Percentiles rank a stretch among this genome's conserved stretches.
phyloP scores from a whole-genome alignment of 192 early-diverging fungal species.

The Coemansia sp. region DNA sequence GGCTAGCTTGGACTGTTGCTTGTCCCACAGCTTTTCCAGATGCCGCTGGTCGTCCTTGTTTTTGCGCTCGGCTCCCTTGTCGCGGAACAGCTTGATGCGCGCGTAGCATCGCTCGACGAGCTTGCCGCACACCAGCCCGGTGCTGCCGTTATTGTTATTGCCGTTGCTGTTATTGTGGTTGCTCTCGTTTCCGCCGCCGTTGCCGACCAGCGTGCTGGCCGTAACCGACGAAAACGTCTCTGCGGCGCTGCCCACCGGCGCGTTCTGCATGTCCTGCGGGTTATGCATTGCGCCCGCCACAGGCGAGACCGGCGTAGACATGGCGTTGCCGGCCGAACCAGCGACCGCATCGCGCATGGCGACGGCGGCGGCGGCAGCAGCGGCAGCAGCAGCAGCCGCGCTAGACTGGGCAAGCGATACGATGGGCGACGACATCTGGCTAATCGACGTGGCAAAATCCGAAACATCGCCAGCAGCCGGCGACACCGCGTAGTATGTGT shows the following conservation, averaged over 20 bases:
- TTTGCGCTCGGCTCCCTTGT: conserved; percentile 78
- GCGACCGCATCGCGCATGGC: not conserved
- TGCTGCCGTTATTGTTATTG: not conserved
- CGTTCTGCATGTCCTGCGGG: conserved; percentile 5
- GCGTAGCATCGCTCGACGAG: conserved; percentile 58
- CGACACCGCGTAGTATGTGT: conserved; percentile 28
- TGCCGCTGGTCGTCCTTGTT: conserved; percentile 76
- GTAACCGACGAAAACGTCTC: not conserved
- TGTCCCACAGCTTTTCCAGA: conserved; percentile 65
- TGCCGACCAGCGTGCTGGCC: conserved; percentile 4
- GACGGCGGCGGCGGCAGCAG: not conserved
- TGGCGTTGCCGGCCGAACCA: conserved; percentile 3
- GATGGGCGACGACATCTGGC: conserved; percentile 29
- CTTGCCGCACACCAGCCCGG: conserved; percentile 17
- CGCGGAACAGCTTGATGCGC: conserved; percentile 68
- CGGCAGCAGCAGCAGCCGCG: not conserved
- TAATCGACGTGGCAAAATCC: conserved; percentile 18
- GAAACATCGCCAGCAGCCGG: conserved; percentile 9
- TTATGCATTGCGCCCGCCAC: not conserved
- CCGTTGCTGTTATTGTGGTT: not conserved
- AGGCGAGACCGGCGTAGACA: conserved; percentile 22
- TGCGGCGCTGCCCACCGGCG: not conserved
- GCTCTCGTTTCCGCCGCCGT: not conserved
- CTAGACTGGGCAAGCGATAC: conserved; percentile 1
- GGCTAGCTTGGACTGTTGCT: conserved; percentile 46